Conservation (phyloP, 2,329 filamentous ascomycete genomes). For the Fusarium chlamydosporum region DNA sequence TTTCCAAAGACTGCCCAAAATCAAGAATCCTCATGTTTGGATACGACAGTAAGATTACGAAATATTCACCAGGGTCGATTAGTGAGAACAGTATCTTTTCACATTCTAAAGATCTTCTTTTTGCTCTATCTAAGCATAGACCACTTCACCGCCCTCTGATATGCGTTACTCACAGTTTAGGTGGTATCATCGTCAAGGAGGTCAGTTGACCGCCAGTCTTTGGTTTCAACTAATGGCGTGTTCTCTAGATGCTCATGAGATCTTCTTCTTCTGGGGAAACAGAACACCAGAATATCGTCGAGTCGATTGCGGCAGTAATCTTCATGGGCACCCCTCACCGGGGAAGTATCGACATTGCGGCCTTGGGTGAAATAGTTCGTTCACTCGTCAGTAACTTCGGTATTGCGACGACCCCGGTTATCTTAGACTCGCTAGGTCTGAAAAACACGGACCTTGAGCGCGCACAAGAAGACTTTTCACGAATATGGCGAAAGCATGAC, state of each 20-base stretch:
- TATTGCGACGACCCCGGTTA: slow-evolving; percentile 10
- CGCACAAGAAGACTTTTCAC: slow-evolving; percentile 24
- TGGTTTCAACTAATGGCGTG: background rate
- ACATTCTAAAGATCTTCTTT: slow-evolving; percentile 33
- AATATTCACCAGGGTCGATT: background rate
- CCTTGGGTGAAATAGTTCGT: slow-evolving; percentile 20
- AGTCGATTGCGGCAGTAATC: slow-evolving; percentile 48
- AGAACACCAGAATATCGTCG: slow-evolving; percentile 33
- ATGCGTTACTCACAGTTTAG: slow-evolving; percentile 29
- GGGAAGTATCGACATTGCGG: slow-evolving; percentile 46
- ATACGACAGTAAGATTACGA: slow-evolving; percentile 38
- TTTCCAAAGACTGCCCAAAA: slow-evolving; percentile 1
- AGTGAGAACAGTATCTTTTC: slow-evolving; percentile 29
- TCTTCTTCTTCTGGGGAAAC: slow-evolving; percentile 9
- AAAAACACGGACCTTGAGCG: slow-evolving; percentile 36
- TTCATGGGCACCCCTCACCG: slow-evolving; percentile 57
- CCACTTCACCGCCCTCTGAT: background rate
- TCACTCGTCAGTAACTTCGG: slow-evolving; percentile 42
- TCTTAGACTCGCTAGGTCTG: slow-evolving; percentile 19
- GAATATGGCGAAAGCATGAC: slow-evolving; percentile 19
- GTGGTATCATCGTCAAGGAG: slow-evolving; percentile 33
- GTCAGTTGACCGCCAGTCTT: background rate
- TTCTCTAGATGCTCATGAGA: slow-evolving; percentile 24
- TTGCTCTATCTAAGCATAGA: slow-evolving; percentile 2
- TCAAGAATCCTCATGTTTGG: slow-evolving; percentile 27